Percentiles rank a stretch among this genome's conserved stretches.
phyloP scores from a whole-genome alignment of 345 rosid species.

The Viola odorata region DNA sequence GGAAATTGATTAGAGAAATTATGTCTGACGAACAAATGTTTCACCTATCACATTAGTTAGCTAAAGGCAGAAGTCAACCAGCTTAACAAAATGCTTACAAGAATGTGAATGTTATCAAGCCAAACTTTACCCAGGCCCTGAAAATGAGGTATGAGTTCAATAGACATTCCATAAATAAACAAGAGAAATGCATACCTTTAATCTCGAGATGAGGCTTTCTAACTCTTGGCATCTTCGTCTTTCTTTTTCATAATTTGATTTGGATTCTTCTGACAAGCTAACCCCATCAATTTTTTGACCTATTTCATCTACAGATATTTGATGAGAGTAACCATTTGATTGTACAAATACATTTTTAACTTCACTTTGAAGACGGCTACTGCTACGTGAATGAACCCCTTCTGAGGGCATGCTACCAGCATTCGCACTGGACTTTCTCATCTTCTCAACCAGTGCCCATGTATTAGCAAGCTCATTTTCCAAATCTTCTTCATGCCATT shows the following conservation, averaged over 20 bases:
- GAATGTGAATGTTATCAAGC: background rate
- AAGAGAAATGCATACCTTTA: conserved; percentile 35
- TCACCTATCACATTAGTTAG: too few relatives aligned
- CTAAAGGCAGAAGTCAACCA: too few relatives aligned
- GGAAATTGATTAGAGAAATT: too few relatives aligned
- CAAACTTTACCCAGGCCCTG: background rate
- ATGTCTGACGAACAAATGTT: too few relatives aligned
- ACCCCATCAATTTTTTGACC: conserved; percentile 22
- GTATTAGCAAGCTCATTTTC: conserved; percentile 59
- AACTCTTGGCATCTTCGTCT: conserved; percentile 46
- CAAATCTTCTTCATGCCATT: conserved; percentile 41
- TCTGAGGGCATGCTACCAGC: conserved; percentile 21
- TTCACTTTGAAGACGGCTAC: conserved; percentile 16
- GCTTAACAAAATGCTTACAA: too few relatives aligned
- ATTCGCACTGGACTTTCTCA: conserved; percentile 33
- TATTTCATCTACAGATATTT: conserved; percentile 22
- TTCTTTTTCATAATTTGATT: conserved; percentile 33
- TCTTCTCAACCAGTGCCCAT: conserved; percentile 54
- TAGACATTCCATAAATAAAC: conserved; percentile 1
- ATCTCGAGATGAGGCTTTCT: conserved; percentile 36
- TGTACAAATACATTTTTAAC: conserved; percentile 25
- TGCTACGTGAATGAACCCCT: conserved; percentile 11
- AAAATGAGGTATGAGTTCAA: background rate
- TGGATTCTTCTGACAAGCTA: conserved; percentile 26
- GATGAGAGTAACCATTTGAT: conserved; percentile 18